These are phyloP conservation scores for Kwoniella sp. DNA, from an alignment of 768 basidiomycete species.

Conservation along the genomic window DNA sequence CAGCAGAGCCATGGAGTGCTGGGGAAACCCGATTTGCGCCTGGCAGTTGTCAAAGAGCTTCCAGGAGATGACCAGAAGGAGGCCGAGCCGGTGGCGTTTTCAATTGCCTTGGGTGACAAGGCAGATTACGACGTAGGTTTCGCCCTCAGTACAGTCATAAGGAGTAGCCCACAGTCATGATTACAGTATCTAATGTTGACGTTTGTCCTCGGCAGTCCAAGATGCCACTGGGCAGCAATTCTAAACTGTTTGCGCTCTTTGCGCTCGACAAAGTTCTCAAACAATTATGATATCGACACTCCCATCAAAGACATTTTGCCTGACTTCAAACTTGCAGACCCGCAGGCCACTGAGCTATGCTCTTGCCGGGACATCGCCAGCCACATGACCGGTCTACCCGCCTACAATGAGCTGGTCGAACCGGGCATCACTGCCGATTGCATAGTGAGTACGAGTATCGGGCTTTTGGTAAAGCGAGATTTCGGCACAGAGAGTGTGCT, in stretches of 20 bases:
- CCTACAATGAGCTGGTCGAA: background rate
- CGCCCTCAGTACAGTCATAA: too few species aligned
- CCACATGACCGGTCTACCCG: slow-evolving; percentile 6
- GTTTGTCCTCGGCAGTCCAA: background rate
- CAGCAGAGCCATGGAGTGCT: background rate
- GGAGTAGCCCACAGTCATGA: background rate
- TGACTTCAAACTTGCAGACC: slow-evolving; percentile 3
- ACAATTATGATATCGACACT: background rate
- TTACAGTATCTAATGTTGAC: background rate
- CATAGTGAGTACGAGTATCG: background rate
- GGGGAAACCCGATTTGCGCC: background rate
- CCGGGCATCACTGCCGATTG: background rate
- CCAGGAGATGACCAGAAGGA: background rate
- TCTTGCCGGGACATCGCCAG: background rate
- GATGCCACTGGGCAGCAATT: background rate
- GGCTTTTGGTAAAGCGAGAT: too few species aligned
- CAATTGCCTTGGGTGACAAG: background rate
- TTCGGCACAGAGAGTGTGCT: too few species aligned
- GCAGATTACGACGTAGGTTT: background rate
- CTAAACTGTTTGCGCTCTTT: slow-evolving; percentile 2
- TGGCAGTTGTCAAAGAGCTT: background rate
- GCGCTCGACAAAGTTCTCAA: slow-evolving; percentile 4
- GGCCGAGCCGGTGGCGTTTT: background rate
- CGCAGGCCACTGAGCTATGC: background rate
- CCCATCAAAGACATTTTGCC: slow-evolving; percentile 3